Evolutionary conservation across 352 stramenopile genomes (phyloP).

Genomic region (Phytophthora tubulina): DNA sequence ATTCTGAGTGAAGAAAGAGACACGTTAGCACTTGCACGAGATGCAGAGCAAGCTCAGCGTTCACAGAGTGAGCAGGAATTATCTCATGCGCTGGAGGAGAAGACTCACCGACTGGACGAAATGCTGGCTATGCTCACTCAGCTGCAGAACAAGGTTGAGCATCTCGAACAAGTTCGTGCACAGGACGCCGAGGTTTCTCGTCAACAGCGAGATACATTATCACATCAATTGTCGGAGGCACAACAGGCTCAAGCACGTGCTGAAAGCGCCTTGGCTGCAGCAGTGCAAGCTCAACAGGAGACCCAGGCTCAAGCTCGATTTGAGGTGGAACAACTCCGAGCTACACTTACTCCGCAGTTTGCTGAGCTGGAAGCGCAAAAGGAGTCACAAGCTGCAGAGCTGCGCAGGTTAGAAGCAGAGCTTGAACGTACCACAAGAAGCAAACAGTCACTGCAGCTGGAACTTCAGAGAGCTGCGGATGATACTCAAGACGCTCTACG

Average conservation of each 20-base stretch:
- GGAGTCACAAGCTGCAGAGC: slow-evolving; percentile 42
- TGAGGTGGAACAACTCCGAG: slow-evolving; percentile 39
- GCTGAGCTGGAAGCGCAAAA: slow-evolving; percentile 41
- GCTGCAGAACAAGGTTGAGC: slow-evolving; percentile 55
- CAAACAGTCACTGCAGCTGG: slow-evolving; percentile 61
- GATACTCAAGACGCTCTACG: slow-evolving; percentile 68
- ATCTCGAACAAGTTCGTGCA: slow-evolving; percentile 56
- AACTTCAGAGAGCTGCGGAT: slow-evolving; percentile 62
- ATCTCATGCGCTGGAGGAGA: slow-evolving; percentile 52
- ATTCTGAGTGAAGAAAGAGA: slow-evolving; percentile 38
- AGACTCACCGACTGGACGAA: slow-evolving; percentile 58
- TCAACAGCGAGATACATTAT: slow-evolving; percentile 28
- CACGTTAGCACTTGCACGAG: slow-evolving; percentile 23
- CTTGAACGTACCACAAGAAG: slow-evolving; percentile 52
- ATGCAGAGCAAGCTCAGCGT: slow-evolving; percentile 46
- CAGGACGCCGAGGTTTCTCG: slow-evolving; percentile 51
- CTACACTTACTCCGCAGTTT: slow-evolving; percentile 37
- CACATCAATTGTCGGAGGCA: slow-evolving; percentile 26
- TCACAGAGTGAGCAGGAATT: slow-evolving; percentile 44
- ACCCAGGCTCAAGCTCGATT: slow-evolving; percentile 29
- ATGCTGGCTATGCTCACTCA: slow-evolving; percentile 79
- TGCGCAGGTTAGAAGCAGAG: slow-evolving; percentile 58
- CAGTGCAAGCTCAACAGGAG: slow-evolving; percentile 36
- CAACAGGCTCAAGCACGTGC: slow-evolving; percentile 35
- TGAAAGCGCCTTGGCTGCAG: slow-evolving; percentile 22